Evolutionary conservation across 192 early-diverging fungal species (phyloP).

Genomic region (Geranomyces michiganensis): DNA sequence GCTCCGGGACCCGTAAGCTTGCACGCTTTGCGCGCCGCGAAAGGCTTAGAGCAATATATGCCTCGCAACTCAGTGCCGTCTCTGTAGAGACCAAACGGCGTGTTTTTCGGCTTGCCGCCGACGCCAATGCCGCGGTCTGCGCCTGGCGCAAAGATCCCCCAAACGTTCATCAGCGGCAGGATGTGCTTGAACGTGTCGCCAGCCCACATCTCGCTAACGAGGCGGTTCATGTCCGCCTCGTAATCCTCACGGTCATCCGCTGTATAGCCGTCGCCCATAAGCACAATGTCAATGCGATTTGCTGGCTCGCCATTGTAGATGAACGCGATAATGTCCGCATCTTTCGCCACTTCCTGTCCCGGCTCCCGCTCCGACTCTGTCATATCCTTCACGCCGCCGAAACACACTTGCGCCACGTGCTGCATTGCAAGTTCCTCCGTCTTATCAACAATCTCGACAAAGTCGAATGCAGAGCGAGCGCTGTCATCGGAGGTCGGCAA

Average conservation of each 20-base stretch:
- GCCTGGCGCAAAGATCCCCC: conserved; percentile 55
- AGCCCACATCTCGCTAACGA: conserved; percentile 59
- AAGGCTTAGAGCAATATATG: conserved; percentile 57
- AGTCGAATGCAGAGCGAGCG: background rate
- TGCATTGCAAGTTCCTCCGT: background rate
- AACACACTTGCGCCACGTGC: background rate
- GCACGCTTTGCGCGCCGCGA: conserved; percentile 53
- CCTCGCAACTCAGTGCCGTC: conserved; percentile 67
- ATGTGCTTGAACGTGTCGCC: conserved; percentile 56
- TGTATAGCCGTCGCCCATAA: conserved; percentile 69
- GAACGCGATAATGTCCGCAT: conserved; percentile 28
- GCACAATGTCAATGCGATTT: conserved; percentile 64
- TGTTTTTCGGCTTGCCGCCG: conserved; percentile 51
- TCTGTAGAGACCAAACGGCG: conserved; percentile 62
- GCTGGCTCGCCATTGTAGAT: conserved; percentile 53
- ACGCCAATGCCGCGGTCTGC: conserved; percentile 58
- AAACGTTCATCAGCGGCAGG: conserved; percentile 62
- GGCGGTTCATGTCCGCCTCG: conserved; percentile 57
- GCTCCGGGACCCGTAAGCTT: conserved; percentile 51
- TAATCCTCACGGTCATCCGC: conserved; percentile 50
- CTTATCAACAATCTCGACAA: background rate
- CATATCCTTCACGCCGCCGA: background rate
- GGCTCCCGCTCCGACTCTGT: background rate
- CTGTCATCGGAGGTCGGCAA: background rate
- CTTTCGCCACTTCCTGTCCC: background rate